These are phyloP conservation scores for Lachancea fermentati DNA, from an alignment of 805 yeast genomes.

Conservation along the genomic window DNA sequence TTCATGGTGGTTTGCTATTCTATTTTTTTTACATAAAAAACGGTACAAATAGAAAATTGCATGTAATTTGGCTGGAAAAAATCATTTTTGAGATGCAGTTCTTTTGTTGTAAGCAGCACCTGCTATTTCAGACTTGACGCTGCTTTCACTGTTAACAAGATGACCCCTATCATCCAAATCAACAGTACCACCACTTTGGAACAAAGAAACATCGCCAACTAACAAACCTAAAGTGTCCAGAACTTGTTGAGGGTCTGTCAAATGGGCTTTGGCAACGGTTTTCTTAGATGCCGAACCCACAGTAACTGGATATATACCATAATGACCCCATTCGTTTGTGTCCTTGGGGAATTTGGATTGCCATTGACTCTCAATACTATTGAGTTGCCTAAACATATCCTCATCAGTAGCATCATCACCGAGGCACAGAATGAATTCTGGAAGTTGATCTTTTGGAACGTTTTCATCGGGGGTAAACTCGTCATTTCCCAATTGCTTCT, in stretches of 20 bases:
- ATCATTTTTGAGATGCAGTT: constrained; percentile 17
- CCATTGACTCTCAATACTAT: constrained; percentile 48
- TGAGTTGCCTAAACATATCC: constrained; percentile 86
- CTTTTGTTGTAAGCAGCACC: constrained; percentile 27
- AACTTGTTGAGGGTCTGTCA: constrained; percentile 79
- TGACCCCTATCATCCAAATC: constrained; percentile 77
- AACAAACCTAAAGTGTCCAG: constrained; percentile 76
- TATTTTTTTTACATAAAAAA: too few species aligned
- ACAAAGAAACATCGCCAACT: constrained; percentile 71
- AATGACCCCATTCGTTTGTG: constrained; percentile 43
- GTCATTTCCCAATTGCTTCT: constrained; percentile 40
- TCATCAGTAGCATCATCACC: constrained; percentile 98
- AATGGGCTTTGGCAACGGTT: constrained; percentile 80
- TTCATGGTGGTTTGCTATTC: too few species aligned
- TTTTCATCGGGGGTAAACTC: constrained; percentile 30
- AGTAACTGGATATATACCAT: constrained; percentile 77
- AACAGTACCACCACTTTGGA: constrained; percentile 73
- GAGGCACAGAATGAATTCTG: constrained; percentile 81
- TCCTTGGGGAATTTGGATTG: constrained; percentile 34
- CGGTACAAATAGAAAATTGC: too few species aligned
- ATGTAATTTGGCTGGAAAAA: too few species aligned
- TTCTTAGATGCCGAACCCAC: constrained; percentile 89
- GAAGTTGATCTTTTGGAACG: constrained; percentile 42
- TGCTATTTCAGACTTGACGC: constrained; percentile 34
- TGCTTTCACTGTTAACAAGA: constrained; percentile 39